phyloP scores from a whole-genome alignment of 2,329 filamentous ascomycete genomes.

The Cercospora nicotianae region DNA sequence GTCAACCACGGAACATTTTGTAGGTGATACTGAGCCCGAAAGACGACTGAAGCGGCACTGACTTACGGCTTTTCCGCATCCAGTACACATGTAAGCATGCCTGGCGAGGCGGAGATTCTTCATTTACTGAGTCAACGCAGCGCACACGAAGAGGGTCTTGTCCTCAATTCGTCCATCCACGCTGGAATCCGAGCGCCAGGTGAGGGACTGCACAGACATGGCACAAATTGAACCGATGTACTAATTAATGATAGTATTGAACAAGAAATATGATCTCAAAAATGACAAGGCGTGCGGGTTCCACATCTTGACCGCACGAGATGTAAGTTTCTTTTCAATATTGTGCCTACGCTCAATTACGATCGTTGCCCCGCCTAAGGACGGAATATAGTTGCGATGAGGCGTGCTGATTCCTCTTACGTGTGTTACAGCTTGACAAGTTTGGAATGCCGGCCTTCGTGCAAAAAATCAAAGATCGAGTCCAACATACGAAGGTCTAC shows the following conservation, averaged over 20 bases:
- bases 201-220: background rate
- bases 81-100: constrained; percentile 1
- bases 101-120: constrained; percentile 30
- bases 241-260: constrained; percentile 37
- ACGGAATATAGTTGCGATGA: background rate
- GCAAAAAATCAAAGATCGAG: constrained; percentile 51
- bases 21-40: background rate
- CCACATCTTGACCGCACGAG: constrained; percentile 56
- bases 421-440: constrained; percentile 45
- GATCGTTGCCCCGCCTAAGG: background rate
- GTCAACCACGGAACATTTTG: constrained; percentile 61
- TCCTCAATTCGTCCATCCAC: constrained; percentile 60
- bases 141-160: constrained; percentile 61
- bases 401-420: background rate
- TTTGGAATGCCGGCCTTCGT: constrained; percentile 52
- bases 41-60: background rate
- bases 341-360: background rate
- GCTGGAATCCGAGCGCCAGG: constrained; percentile 60
- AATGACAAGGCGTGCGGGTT: constrained; percentile 63
- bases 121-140: constrained; percentile 50
- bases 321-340: constrained; percentile 27
- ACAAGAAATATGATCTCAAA: constrained; percentile 52
- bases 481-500: constrained; percentile 56
- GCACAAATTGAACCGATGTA: background rate
- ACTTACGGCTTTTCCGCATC: background rate